Base-by-base conservation (phyloP, 2,329 filamentous ascomycete genomes). In the Pseudofabraea citricarpa region DNA sequence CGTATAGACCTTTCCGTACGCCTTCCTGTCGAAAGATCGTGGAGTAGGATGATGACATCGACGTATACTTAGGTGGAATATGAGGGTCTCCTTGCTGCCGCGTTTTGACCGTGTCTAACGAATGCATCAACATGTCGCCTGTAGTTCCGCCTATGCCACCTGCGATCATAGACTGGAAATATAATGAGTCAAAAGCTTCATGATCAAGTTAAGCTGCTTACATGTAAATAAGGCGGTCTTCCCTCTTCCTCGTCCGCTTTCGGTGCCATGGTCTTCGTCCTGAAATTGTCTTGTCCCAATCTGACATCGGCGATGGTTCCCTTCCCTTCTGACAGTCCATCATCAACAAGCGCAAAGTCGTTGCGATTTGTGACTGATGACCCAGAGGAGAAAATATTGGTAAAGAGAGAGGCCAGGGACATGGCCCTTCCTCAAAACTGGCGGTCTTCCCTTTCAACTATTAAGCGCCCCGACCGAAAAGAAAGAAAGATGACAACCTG, bases 51-150 rank as follows among this genome's bases (percentile, higher is more conserved):
- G 85, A 87, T 29, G 86, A 87, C 65, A 97, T 82, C 13, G 89
- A 91, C 9, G 86, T 85, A 68, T 98, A 98, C 68, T 87, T 95
- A 2, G 93, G 86, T 18, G 93, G 93, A 48, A 95, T 78, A 62
- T 93, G 85, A 35, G 91, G 90, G 60, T 97, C 93, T 59, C 91
- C 93, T 68, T 98, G 93, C 65, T 98, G 94, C 56, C 93, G 81
- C 36, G 93, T 98, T 70, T 98, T 98, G 58, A 98, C 93, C 1
- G 93, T 98, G 66, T 98, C 93, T 60, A 98, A 78, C 36, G 91
- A 97, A 70, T 98, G 93, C 93, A 98, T 98, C 54, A 98, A 73
- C 77, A 98, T 86, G 66, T 98, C 93, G 46, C 94, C 93, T 44
- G 86, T 94, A 13, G 87, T 90, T 41, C 93, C 93, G 60, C 94